phyloP scores from a whole-genome alignment of 2,329 filamentous ascomycete genomes.

The Rutstroemia sp. region DNA sequence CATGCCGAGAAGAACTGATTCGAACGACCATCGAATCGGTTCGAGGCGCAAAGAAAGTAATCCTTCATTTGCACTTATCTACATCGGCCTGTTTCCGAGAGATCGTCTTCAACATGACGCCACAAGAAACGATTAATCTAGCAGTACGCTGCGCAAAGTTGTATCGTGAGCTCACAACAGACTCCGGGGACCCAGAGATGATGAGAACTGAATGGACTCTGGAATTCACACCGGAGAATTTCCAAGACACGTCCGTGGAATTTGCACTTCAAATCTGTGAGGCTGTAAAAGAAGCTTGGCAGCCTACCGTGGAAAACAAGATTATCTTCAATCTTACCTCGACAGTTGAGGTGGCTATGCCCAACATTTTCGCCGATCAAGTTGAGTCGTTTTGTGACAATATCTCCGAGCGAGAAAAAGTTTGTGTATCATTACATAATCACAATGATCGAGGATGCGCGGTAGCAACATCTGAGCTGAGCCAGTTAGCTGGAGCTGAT shows the following conservation, averaged over 20 bases:
- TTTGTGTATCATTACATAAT: conserved; percentile 78
- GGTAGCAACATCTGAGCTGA: conserved; percentile 77
- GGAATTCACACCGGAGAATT: conserved; percentile 58
- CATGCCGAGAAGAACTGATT: too few species aligned
- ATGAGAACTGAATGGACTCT: neutral
- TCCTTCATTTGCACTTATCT: neutral
- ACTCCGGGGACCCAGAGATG: neutral
- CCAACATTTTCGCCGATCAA: conserved; percentile 88
- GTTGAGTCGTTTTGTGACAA: conserved; percentile 86
- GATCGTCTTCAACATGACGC: neutral
- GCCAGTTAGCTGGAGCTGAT: conserved; percentile 88
- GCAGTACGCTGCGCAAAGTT: neutral
- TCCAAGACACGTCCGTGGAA: conserved; percentile 78
- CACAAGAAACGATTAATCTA: neutral
- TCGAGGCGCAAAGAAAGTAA: too few species aligned
- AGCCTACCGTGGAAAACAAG: conserved; percentile 62
- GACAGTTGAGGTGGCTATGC: conserved; percentile 85
- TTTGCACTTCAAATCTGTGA: conserved; percentile 75
- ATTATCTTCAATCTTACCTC: conserved; percentile 94
- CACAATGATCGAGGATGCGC: conserved; percentile 89
- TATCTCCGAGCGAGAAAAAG: conserved; percentile 72
- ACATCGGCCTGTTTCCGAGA: neutral
- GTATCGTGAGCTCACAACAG: neutral
- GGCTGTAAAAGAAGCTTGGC: conserved; percentile 87
- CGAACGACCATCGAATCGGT: too few species aligned